Conservation (phyloP, 176 grass and related monocot genomes). For the Oryza punctata region DNA sequence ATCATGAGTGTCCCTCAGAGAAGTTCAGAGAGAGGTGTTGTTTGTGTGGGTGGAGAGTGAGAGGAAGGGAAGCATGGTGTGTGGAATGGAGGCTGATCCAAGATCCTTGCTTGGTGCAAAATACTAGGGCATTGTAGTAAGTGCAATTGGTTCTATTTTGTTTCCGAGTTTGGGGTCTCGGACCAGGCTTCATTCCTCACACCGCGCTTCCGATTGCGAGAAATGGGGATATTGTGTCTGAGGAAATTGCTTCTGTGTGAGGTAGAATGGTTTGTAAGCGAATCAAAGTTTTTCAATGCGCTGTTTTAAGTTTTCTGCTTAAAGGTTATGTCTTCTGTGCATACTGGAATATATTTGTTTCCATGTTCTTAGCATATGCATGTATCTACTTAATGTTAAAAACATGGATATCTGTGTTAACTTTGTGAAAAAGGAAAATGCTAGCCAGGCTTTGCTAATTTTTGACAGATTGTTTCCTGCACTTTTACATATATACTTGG, state of each 20-base stretch:
- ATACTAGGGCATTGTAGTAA: not conserved
- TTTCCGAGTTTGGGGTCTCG: conserved; percentile 26
- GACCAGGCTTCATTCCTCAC: conserved; percentile 61
- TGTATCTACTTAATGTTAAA: not conserved
- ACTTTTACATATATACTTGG: not conserved
- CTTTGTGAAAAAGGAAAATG: not conserved
- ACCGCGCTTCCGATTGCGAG: not conserved
- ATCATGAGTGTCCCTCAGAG: conserved; percentile 23
- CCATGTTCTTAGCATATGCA: not conserved
- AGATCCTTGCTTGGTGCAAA: conserved; percentile 22
- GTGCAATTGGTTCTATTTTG: not conserved
- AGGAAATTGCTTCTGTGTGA: too few species aligned
- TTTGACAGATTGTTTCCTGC: not conserved
- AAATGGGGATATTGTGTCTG: not conserved
- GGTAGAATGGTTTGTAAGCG: not conserved
- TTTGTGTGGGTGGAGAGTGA: not conserved
- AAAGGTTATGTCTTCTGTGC: not conserved
- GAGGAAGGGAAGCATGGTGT: conserved; percentile 31
- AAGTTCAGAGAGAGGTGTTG: not conserved
- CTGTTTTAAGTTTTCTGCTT: not conserved
- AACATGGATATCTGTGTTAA: not conserved
- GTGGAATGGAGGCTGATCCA: conserved; percentile 59
- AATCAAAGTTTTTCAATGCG: not conserved
- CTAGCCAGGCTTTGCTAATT: not conserved
- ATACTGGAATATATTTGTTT: not conserved